phyloP scores from a whole-genome alignment of 2,329 filamentous ascomycete genomes.

The Arthrobotrys pseudoclavata region DNA sequence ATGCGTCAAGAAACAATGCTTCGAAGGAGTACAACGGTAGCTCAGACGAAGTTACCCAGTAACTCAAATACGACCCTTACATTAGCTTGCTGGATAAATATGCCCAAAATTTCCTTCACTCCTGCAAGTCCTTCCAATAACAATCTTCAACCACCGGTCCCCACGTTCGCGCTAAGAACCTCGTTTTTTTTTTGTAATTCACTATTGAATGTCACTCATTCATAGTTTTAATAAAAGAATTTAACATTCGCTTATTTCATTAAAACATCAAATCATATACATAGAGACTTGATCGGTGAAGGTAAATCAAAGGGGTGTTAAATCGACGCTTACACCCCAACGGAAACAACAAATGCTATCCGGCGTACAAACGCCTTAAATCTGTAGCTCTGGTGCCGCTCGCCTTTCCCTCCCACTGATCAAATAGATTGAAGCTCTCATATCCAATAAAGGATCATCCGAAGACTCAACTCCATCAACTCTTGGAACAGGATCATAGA shows the following conservation, averaged over 20 bases:
- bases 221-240: not conserved
- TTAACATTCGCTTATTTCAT: conserved; percentile 2
- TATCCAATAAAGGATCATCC: conserved; percentile 72
- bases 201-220: conserved; percentile 13
- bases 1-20: conserved; percentile 32
- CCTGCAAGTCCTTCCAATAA: not conserved
- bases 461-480: conserved; percentile 71
- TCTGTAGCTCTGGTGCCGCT: conserved; percentile 64
- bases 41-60: conserved; percentile 26
- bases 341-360: not conserved
- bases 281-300: not conserved
- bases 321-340: not conserved
- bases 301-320: not conserved
- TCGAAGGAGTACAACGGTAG: conserved; percentile 30
- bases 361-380: not conserved
- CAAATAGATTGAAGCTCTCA: conserved; percentile 72
- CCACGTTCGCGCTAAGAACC: not conserved
- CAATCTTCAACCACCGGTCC: not conserved
- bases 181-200: not conserved
- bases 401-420: conserved; percentile 71
- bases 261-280: not conserved
- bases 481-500: conserved; percentile 73
- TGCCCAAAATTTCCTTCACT: not conserved
- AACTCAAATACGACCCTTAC: not conserved
- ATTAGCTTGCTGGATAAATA: not conserved